Conservation (phyloP, 176 grass and related monocot species). For the Eragrostis curvula region DNA sequence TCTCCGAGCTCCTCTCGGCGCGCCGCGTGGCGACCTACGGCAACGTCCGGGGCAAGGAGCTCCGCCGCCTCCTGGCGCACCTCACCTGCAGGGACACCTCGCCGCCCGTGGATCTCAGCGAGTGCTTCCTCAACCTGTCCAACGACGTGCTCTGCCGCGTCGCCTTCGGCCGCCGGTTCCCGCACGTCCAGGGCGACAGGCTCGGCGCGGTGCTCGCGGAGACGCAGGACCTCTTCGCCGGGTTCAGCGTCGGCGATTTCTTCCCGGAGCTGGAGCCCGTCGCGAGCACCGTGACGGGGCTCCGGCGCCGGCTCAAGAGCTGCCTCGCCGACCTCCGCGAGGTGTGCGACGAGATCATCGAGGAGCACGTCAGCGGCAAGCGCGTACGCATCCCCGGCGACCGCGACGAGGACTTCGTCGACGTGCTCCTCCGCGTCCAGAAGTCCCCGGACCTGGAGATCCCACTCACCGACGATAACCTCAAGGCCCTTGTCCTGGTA, state of each 20-base stretch:
- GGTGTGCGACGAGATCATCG: slow-evolving; percentile 44
- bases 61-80: slow-evolving; percentile 40
- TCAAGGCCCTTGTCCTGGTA: slow-evolving; percentile 48
- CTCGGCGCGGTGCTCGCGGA: slow-evolving; percentile 44
- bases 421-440: slow-evolving; percentile 47
- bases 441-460: slow-evolving; percentile 46
- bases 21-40: slow-evolving; percentile 42
- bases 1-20: slow-evolving; percentile 49
- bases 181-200: not conserved
- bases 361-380: slow-evolving; percentile 35
- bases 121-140: slow-evolving; percentile 44
- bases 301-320: slow-evolving; percentile 36
- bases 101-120: not conserved
- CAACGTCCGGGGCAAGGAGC: slow-evolving; percentile 27
- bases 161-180: slow-evolving; percentile 42
- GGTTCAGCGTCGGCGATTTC: slow-evolving; percentile 46
- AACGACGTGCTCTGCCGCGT: slow-evolving; percentile 56
- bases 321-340: slow-evolving; percentile 44
- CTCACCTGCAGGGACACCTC: slow-evolving; percentile 30
- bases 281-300: slow-evolving; percentile 26
- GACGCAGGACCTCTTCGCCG: slow-evolving; percentile 41
- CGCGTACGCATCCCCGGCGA: not conserved
- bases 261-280: slow-evolving; percentile 46
- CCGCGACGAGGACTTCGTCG: slow-evolving; percentile 49
- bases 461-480: slow-evolving; percentile 45